Evolutionary conservation across 345 rosid genomes (phyloP).

Genomic region (Camelina sativa): DNA sequence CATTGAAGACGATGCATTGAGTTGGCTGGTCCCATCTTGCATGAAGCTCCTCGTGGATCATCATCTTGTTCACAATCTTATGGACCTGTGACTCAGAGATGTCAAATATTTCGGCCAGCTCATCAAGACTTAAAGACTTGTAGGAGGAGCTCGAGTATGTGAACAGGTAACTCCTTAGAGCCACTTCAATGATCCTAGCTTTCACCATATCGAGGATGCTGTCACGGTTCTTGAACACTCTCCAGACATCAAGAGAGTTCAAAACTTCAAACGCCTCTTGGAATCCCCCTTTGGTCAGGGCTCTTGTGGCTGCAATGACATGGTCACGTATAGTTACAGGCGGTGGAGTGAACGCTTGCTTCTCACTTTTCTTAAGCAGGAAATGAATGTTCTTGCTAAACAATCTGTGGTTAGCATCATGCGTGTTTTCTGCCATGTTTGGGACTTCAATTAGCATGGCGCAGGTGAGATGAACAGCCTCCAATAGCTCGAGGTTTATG

Average conservation of each 20-base stretch:
- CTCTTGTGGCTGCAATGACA: constrained; percentile 82
- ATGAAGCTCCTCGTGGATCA: constrained; percentile 52
- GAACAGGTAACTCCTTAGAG: constrained; percentile 74
- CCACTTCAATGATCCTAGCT: constrained; percentile 83
- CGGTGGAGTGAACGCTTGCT: constrained; percentile 75
- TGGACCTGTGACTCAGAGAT: constrained; percentile 58
- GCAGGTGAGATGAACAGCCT: constrained; percentile 78
- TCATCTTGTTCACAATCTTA: constrained; percentile 79
- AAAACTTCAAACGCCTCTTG: constrained; percentile 60
- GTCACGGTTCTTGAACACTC: constrained; percentile 62
- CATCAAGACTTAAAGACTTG: constrained; percentile 63
- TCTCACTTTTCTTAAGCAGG: constrained; percentile 69
- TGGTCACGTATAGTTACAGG: constrained; percentile 87
- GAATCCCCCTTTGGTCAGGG: constrained; percentile 71
- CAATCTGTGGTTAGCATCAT: constrained; percentile 61
- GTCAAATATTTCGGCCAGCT: constrained; percentile 75
- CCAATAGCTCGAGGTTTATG: constrained; percentile 88
- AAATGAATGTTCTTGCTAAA: constrained; percentile 78
- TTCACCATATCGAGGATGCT: constrained; percentile 66
- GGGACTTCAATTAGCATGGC: constrained; percentile 96
- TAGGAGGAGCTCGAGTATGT: constrained; percentile 62
- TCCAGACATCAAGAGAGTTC: constrained; percentile 80
- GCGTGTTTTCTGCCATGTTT: constrained; percentile 75
- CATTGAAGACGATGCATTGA: constrained; percentile 67
- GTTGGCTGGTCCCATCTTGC: constrained; percentile 94